These are phyloP conservation scores for Allomyces macrogynus DNA, from an alignment of 192 early-diverging fungal species.

Conservation along the genomic window DNA sequence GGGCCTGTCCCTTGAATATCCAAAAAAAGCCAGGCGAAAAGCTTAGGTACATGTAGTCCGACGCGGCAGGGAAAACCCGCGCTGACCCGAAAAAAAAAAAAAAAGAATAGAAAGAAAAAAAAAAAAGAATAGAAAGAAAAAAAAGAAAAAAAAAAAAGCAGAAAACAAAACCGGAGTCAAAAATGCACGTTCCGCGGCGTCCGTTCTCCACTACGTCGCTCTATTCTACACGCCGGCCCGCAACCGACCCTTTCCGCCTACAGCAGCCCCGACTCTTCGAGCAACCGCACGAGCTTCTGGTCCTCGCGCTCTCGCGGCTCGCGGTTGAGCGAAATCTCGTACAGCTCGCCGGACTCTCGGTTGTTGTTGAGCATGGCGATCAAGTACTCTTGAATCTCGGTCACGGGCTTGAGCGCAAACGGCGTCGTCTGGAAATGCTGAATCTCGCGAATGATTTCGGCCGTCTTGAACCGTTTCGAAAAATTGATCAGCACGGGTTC, in stretches of 20 bases:
- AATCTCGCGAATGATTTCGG: constrained; percentile 67
- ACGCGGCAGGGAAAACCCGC: too few relatives aligned
- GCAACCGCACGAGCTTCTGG: constrained; percentile 53
- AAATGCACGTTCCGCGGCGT: too few relatives aligned
- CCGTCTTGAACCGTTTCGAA: constrained; percentile 64
- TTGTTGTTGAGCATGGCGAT: constrained; percentile 1
- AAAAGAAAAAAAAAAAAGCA: too few relatives aligned
- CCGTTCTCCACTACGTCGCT: too few relatives aligned
- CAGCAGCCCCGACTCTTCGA: constrained; percentile 59
- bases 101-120: too few relatives aligned
- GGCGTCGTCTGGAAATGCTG: constrained; percentile 72
- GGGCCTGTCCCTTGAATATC: too few relatives aligned
- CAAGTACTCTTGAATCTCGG: constrained; percentile 56
- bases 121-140: too few relatives aligned
- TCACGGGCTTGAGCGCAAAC: constrained; percentile 53
- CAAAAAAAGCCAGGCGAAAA: too few relatives aligned
- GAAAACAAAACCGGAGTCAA: too few relatives aligned
- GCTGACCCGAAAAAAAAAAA: too few relatives aligned
- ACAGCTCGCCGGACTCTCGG: neutral
- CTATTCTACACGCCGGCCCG: too few relatives aligned
- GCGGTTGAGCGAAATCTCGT: neutral
- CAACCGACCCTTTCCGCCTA: constrained; percentile 9
- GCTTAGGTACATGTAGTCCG: too few relatives aligned
- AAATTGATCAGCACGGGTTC: constrained; percentile 66
- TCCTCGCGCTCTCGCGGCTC: constrained; percentile 45